Conservation (phyloP, 176 grass and related monocot genomes). For the Bromus sterilis region DNA sequence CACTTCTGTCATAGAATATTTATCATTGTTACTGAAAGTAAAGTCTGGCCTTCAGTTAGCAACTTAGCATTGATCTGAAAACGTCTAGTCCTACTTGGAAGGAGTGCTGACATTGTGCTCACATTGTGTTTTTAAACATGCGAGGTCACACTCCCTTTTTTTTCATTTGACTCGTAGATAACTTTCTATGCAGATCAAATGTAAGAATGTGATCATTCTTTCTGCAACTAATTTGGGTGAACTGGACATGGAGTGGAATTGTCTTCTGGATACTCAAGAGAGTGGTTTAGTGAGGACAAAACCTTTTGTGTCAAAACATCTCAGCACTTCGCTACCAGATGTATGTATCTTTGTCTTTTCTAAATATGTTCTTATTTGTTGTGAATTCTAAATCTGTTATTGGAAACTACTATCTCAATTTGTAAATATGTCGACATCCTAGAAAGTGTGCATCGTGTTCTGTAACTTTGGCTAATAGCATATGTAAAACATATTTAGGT, state of each 20-base stretch:
- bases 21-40: neutral
- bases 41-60: neutral
- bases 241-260: constrained; percentile 79
- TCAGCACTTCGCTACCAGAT: constrained; percentile 61
- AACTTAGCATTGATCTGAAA: constrained; percentile 11
- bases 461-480: neutral
- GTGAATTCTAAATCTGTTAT: neutral
- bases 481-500: neutral
- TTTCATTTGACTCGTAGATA: neutral
- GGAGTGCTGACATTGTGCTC: neutral
- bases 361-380: neutral
- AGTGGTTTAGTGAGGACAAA: constrained; percentile 41
- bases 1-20: neutral
- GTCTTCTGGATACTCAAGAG: constrained; percentile 66
- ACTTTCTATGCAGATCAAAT: constrained; percentile 82
- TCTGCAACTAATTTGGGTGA: constrained; percentile 83
- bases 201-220: constrained; percentile 82
- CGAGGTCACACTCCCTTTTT: neutral
- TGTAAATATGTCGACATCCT: neutral
- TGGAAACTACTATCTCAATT: neutral
- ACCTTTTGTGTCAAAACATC: constrained; percentile 65
- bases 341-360: constrained; percentile 35
- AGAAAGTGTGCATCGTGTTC: neutral
- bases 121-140: neutral
- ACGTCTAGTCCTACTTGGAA: neutral